phyloP scores from a whole-genome alignment of 768 basidiomycete genomes.

The Agrocybe pediades region DNA sequence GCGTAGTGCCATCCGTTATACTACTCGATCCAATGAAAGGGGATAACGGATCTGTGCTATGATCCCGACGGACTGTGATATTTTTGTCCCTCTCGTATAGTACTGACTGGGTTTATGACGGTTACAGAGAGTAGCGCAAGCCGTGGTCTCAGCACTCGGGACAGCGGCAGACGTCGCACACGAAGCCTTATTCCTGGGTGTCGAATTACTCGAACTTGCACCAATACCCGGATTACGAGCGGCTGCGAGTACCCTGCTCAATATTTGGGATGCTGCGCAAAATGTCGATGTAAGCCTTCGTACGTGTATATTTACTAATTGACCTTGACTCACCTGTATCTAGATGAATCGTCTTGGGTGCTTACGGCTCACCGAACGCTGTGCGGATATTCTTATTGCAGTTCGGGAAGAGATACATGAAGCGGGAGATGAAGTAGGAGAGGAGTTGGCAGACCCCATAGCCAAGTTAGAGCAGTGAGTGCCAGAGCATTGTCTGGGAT shows the following conservation, averaged over 20 bases:
- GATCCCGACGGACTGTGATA: constrained; percentile 6
- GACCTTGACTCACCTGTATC: neutral
- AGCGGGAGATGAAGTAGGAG: constrained; percentile 52
- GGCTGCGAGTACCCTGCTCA: constrained; percentile 52
- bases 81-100: neutral
- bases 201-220: constrained; percentile 46
- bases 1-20: neutral
- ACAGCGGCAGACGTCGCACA: constrained; percentile 41
- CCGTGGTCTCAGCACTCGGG: constrained; percentile 41
- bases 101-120: neutral
- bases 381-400: constrained; percentile 66
- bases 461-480: constrained; percentile 51
- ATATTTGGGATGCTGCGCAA: constrained; percentile 67
- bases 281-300: constrained; percentile 50
- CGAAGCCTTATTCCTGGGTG: constrained; percentile 42
- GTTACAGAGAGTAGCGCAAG: constrained; percentile 36
- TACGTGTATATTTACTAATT: neutral
- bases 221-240: constrained; percentile 58
- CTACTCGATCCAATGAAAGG: neutral
- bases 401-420: constrained; percentile 62
- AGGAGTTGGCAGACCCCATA: constrained; percentile 54
- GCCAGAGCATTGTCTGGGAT: neutral
- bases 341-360: constrained; percentile 72
- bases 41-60: neutral
- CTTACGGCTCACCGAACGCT: constrained; percentile 71